phyloP scores from a whole-genome alignment of 2,329 filamentous ascomycete genomes.

The Colletotrichum costaricense region DNA sequence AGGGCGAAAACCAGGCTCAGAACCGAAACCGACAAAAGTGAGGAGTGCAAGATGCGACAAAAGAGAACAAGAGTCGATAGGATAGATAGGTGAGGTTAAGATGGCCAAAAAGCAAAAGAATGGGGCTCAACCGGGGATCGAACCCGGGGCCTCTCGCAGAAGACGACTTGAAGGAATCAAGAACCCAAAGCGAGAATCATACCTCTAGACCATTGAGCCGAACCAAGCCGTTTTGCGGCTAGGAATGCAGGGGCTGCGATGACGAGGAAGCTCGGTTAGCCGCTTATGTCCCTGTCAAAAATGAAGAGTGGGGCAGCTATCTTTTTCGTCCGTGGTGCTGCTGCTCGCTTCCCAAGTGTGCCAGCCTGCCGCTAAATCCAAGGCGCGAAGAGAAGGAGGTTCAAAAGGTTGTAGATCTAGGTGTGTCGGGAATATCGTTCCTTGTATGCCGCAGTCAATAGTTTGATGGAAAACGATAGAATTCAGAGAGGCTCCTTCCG shows the following conservation, averaged over 20 bases:
- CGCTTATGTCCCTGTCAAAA: background rate
- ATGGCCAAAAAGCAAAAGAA: conserved; percentile 29
- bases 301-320: background rate
- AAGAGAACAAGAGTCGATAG: background rate
- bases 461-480: too few species aligned
- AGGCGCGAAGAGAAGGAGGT: too few species aligned
- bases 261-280: background rate
- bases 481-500: too few species aligned
- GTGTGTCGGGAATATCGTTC: too few species aligned
- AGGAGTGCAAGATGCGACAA: background rate
- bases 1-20: background rate
- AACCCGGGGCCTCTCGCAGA: conserved; percentile 49
- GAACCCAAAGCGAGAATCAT: conserved; percentile 49
- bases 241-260: conserved; percentile 1
- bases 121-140: conserved; percentile 45
- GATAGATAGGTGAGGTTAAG: too few species aligned
- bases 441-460: too few species aligned
- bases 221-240: background rate
- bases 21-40: background rate
- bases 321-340: background rate
- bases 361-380: background rate
- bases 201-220: conserved; percentile 47
- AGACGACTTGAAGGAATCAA: background rate
- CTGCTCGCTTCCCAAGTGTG: background rate
- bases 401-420: too few species aligned